These are phyloP conservation scores for Lathyrus sativus DNA, from an alignment of 306 rosid genomes.

Conservation along the genomic window DNA sequence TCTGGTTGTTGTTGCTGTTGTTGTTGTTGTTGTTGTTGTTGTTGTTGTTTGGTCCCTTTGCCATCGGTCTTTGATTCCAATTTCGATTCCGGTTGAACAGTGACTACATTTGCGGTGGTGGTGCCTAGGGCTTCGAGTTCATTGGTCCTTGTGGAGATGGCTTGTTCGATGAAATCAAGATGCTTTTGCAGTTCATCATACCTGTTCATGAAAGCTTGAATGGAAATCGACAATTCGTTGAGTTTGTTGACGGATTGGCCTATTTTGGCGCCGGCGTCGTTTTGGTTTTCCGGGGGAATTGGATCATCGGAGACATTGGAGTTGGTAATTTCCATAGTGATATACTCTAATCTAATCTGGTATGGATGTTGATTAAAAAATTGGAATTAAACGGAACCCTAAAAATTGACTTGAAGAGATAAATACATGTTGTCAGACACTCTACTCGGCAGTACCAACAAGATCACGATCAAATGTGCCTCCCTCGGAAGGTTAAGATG, in stretches of 20 bases:
- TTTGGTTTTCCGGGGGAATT: slow-evolving; percentile 11
- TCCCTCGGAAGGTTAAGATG: background rate
- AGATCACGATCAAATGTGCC: background rate
- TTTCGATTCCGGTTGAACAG: slow-evolving; percentile 4
- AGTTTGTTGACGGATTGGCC: slow-evolving; percentile 46
- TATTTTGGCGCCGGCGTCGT: slow-evolving; percentile 12
- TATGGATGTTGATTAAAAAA: background rate
- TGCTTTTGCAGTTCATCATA: slow-evolving; percentile 55
- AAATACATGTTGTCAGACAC: background rate
- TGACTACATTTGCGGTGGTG: background rate
- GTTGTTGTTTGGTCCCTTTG: background rate
- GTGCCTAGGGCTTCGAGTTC: slow-evolving; percentile 25
- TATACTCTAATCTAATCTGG: background rate
- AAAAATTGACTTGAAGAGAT: background rate
- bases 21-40: background rate
- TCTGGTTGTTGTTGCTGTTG: background rate
- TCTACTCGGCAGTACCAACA: background rate
- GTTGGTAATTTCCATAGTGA: background rate
- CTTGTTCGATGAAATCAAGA: slow-evolving; percentile 47
- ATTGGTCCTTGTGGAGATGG: slow-evolving; percentile 42
- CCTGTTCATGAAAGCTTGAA: slow-evolving; percentile 44
- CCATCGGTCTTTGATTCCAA: slow-evolving; percentile 14
- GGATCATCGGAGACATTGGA: background rate
- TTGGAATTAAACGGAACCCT: slow-evolving; percentile 25
- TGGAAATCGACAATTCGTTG: slow-evolving; percentile 41